These are phyloP conservation scores for Globisporangium alternatum DNA, from an alignment of 352 stramenopile genomes.

Conservation along the genomic window DNA sequence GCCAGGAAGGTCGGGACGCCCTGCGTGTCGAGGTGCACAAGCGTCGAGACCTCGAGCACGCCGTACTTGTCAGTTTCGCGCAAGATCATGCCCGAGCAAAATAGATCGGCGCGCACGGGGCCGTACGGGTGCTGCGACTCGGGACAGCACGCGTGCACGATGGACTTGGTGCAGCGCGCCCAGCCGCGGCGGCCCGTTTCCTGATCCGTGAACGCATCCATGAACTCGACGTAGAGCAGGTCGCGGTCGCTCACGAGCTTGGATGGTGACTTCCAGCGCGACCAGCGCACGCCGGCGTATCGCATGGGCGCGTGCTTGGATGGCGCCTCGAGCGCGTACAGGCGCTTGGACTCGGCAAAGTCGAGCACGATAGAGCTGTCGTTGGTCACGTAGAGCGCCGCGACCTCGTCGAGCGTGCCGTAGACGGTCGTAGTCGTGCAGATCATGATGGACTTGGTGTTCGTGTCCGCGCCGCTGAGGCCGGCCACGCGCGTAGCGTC, in stretches of 20 bases:
- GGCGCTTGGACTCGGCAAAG: conserved; percentile 39
- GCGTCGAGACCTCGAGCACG: conserved; percentile 53
- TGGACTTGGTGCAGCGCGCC: conserved; percentile 61
- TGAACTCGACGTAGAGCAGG: conserved; percentile 58
- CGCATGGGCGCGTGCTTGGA: conserved; percentile 39
- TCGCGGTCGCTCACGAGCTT: conserved; percentile 52
- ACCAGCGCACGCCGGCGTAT: conserved; percentile 51
- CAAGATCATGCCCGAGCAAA: conserved; percentile 56
- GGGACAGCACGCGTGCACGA: conserved; percentile 59
- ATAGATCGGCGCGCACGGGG: conserved; percentile 47
- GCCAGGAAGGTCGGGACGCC: conserved; percentile 44
- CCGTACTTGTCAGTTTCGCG: conserved; percentile 54
- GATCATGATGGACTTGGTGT: conserved; percentile 50
- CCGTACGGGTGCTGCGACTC: conserved; percentile 55
- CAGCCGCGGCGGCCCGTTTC: conserved; percentile 56
- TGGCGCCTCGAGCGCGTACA: conserved; percentile 55
- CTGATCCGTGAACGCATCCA: conserved; percentile 65
- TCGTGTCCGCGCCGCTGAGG: conserved; percentile 21
- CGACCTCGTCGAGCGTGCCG: conserved; percentile 62
- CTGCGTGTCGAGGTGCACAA: conserved; percentile 51
- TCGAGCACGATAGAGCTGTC: conserved; percentile 47
- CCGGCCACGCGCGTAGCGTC: conserved; percentile 31
- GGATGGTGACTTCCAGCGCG: conserved; percentile 49
- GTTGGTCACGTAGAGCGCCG: conserved; percentile 47
- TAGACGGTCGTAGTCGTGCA: conserved; percentile 50